Conservation (phyloP, 352 stramenopile genomes). For the Phytopythium sindhum region DNA sequence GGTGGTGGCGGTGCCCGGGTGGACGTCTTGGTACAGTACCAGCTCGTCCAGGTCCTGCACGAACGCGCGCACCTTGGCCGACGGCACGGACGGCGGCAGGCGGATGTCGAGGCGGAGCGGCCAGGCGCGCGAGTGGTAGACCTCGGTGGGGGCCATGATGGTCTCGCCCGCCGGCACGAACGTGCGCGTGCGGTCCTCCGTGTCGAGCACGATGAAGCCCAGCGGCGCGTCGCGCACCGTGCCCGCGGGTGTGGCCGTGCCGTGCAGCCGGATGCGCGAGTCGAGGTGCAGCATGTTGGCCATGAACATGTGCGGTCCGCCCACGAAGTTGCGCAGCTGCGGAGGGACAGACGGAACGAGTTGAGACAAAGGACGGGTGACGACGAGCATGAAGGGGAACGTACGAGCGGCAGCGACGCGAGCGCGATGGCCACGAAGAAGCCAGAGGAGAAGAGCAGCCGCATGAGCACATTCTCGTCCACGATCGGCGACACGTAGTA, state of each 20-base stretch:
- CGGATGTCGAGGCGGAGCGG: slow-evolving; percentile 49
- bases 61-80: slow-evolving; percentile 42
- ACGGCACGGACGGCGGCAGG: slow-evolving; percentile 29
- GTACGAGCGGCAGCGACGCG: slow-evolving; percentile 51
- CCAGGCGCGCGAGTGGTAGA: slow-evolving; percentile 53
- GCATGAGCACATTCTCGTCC: slow-evolving; percentile 43
- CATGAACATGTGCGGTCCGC: slow-evolving; percentile 75
- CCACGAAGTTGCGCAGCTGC: slow-evolving; percentile 68
- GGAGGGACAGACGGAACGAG: background rate
- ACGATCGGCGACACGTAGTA: slow-evolving; percentile 61
- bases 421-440: slow-evolving; percentile 70
- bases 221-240: slow-evolving; percentile 54
- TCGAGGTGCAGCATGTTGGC: slow-evolving; percentile 64
- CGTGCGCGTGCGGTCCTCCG: slow-evolving; percentile 50
- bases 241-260: slow-evolving; percentile 26
- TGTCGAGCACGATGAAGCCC: slow-evolving; percentile 64
- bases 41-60: slow-evolving; percentile 63
- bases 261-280: slow-evolving; percentile 43
- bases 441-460: slow-evolving; percentile 55
- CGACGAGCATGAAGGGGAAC: background rate
- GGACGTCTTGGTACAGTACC: slow-evolving; percentile 19
- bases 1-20: background rate
- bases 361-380: background rate
- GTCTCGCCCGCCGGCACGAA: slow-evolving; percentile 63
- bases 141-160: slow-evolving; percentile 43